A percentile compares a stretch with the other conserved stretches of the same genome.
Evolutionary conservation across 805 yeast genomes (phyloP).

Genomic region (Yarrowia phangngaensis): DNA sequence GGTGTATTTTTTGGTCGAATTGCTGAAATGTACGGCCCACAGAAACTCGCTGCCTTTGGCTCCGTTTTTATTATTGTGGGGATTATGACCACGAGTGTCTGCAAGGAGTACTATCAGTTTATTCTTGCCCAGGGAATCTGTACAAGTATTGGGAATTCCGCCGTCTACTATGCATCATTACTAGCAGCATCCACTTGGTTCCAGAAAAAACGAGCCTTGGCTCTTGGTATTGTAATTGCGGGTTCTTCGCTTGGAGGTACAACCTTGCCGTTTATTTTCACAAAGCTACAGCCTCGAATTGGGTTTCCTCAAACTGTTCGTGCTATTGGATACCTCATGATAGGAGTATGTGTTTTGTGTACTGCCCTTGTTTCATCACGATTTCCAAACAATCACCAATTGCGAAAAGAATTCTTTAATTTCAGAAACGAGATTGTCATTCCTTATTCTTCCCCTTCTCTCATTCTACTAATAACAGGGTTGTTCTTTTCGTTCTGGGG

Average conservation of each 20-base stretch:
- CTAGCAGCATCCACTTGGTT: slow-evolving; percentile 60
- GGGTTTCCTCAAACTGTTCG: slow-evolving; percentile 63
- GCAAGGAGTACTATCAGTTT: slow-evolving; percentile 54
- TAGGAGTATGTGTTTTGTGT: slow-evolving; percentile 35
- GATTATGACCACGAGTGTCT: slow-evolving; percentile 50
- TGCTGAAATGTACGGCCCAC: slow-evolving; percentile 57
- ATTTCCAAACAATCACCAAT: slow-evolving; percentile 32
- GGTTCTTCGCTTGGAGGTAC: slow-evolving; percentile 70
- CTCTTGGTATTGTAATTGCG: slow-evolving; percentile 57
- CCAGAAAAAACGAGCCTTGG: slow-evolving; percentile 51
- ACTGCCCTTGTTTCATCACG: slow-evolving; percentile 40
- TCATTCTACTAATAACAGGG: slow-evolving; percentile 34
- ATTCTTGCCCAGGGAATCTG: slow-evolving; percentile 52
- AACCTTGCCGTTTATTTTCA: slow-evolving; percentile 53
- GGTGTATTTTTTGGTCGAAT: slow-evolving; percentile 50
- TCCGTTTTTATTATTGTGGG: slow-evolving; percentile 47
- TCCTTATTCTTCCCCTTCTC: background rate
- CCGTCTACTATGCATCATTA: slow-evolving; percentile 49
- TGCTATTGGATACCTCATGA: slow-evolving; percentile 42
- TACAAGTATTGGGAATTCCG: slow-evolving; percentile 46
- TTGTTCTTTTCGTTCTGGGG: slow-evolving; percentile 48
- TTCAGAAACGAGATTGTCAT: slow-evolving; percentile 16
- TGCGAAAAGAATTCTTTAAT: slow-evolving; percentile 33
- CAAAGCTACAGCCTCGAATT: slow-evolving; percentile 44
- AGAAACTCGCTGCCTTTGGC: slow-evolving; percentile 46